These are phyloP conservation scores for Syzygium aqueum DNA, from an alignment of 345 rosid genomes.

Conservation along the genomic window DNA sequence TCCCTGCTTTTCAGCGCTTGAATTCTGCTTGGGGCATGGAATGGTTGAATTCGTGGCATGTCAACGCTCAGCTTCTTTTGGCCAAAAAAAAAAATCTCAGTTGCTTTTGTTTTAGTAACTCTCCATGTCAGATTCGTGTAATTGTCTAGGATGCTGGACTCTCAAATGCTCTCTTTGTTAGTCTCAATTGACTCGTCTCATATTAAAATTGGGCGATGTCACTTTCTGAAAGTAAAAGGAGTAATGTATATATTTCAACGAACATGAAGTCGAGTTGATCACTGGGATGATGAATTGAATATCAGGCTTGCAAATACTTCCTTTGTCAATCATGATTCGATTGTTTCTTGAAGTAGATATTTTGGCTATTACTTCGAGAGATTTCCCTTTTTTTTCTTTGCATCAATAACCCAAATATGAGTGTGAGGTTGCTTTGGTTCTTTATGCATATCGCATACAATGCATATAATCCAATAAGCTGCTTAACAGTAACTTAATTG, in stretches of 20 bases:
- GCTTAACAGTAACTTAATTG: background rate
- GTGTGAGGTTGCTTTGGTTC: background rate
- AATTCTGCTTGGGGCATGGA: background rate
- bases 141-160: background rate
- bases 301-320: background rate
- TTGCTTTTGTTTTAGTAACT: background rate
- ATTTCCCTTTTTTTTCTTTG: background rate
- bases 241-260: background rate
- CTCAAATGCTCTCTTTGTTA: background rate
- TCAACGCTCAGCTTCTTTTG: background rate
- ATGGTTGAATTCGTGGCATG: background rate
- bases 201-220: background rate
- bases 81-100: background rate
- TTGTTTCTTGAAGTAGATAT: background rate
- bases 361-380: background rate
- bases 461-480: background rate
- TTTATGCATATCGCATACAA: background rate
- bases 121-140: background rate
- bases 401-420: background rate
- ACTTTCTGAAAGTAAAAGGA: background rate
- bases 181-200: background rate
- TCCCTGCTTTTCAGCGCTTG: background rate
- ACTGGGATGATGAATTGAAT: background rate
- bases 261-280: background rate
- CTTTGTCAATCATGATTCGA: background rate